Evolutionary conservation across 805 yeast species (phyloP), one percentile per base, ranked within the genome.

Genomic region (Starmerella gropengiesseri): DNA sequence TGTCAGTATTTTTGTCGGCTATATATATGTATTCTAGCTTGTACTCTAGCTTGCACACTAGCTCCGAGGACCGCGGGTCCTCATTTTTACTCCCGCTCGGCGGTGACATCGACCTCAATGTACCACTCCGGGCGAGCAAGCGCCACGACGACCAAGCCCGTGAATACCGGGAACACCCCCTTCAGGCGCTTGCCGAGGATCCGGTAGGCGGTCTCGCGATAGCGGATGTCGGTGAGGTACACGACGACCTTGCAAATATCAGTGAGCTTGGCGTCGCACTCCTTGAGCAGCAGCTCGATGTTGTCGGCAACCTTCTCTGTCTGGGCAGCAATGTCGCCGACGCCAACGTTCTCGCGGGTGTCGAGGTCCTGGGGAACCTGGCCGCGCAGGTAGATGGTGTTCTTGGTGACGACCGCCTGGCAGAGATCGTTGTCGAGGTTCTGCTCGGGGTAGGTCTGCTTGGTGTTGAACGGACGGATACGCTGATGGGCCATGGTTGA

Each of bases 281-380:
- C 50, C 11, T 7, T 3, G 13, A 49, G 26, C 31, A 49, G 41
- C 22, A 49, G 36, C 44, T 46, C 50, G 18, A 49, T 48, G 32
- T 48, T 49, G 41, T 49, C 50, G 47, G 41, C 36, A 25, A 47
- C 48, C 41, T 49, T 49, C 41, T 49, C 52, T n/a, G 50, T 11
- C 40, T 49, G 52, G 12, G 45, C 47, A 14, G 30, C 52, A 32
- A 46, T 49, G 31, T 44, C 50, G 14, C 52, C 52, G 3, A 46
- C 50, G 3, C 52, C 52, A 14, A 46, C 41, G 32, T 49, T 46
- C 40, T 49, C 50, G 16, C 52, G 41, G 5, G 52, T 49, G 31
- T 49, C 52, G 19, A 49, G 50, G 19, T 49, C 52, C 41, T 48
- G 52, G 8, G 52, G 49, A 4, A 48, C 50, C 31, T 49, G 52